These are phyloP conservation scores for Aspergillus piperis DNA, from an alignment of 2,329 filamentous ascomycete species.

Conservation along the genomic window DNA sequence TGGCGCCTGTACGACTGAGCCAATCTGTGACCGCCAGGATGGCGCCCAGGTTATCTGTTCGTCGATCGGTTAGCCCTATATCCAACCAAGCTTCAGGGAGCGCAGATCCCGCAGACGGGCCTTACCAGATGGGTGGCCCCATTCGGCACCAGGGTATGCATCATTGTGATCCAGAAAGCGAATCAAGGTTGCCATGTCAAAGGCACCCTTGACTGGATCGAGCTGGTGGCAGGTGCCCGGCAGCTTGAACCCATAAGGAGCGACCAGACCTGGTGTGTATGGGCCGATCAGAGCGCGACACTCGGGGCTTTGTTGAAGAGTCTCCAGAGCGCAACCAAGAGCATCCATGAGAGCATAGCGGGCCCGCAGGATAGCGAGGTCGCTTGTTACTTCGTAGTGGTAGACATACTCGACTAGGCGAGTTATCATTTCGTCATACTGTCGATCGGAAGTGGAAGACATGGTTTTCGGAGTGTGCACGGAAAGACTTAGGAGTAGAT, in stretches of 20 bases:
- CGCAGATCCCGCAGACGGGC: background rate
- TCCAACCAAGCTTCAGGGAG: background rate
- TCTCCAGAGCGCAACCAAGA: slow-evolving; percentile 30
- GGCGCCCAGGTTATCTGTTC: slow-evolving; percentile 42
- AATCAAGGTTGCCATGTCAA: slow-evolving; percentile 42
- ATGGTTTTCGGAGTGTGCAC: background rate
- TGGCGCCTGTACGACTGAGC: slow-evolving; percentile 24
- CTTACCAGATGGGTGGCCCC: slow-evolving; percentile 45
- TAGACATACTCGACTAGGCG: slow-evolving; percentile 28
- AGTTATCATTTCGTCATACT: slow-evolving; percentile 39
- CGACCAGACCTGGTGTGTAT: slow-evolving; percentile 15
- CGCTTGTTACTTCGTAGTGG: slow-evolving; percentile 18
- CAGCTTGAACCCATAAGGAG: slow-evolving; percentile 37
- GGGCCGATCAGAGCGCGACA: slow-evolving; percentile 22
- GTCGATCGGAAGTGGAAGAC: background rate
- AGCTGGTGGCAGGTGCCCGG: slow-evolving; percentile 42
- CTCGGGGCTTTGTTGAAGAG: slow-evolving; percentile 22
- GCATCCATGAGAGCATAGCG: slow-evolving; percentile 28
- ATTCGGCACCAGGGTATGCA: slow-evolving; percentile 43
- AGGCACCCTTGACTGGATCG: slow-evolving; percentile 43
- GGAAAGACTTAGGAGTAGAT: background rate
- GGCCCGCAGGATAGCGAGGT: slow-evolving; percentile 23
- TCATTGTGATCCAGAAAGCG: slow-evolving; percentile 49
- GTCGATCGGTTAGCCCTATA: background rate
- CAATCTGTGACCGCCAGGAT: slow-evolving; percentile 40